Percentiles rank a stretch among this genome's conserved stretches.
These are phyloP conservation scores for Populus nigra DNA, from an alignment of 345 rosid species.

Conservation along the genomic window DNA sequence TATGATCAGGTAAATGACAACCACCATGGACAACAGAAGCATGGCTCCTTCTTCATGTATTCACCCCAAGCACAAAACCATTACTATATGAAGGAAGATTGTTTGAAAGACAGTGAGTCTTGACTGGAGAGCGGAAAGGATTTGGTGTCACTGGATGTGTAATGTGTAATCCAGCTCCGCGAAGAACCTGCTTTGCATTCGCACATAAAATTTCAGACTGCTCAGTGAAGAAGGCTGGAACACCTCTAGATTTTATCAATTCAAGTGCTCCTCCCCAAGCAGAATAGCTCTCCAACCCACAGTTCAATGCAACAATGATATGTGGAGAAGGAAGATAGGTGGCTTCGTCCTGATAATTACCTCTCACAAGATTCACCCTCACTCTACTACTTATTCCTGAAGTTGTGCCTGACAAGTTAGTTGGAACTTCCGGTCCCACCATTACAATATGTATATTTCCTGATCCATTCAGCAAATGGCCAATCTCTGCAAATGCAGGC, in stretches of 20 bases:
- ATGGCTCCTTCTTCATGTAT: conserved; percentile 20
- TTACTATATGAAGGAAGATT: conserved; percentile 47
- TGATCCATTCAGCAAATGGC: conserved; percentile 41
- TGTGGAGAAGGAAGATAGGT: conserved; percentile 48
- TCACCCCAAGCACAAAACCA: conserved; percentile 43
- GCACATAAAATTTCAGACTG: conserved; percentile 48
- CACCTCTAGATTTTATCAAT: conserved; percentile 29
- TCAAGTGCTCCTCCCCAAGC: conserved; percentile 52
- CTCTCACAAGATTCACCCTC: conserved; percentile 44
- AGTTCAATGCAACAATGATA: conserved; percentile 47
- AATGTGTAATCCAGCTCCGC: conserved; percentile 43
- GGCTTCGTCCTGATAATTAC: conserved; percentile 55
- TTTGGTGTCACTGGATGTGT: conserved; percentile 40
- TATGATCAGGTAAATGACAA: neutral
- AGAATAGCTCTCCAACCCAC: conserved; percentile 37
- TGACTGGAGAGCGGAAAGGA: conserved; percentile 40
- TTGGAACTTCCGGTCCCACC: conserved; percentile 50
- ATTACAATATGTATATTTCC: conserved; percentile 44
- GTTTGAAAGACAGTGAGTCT: conserved; percentile 24
- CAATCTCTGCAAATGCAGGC: conserved; percentile 44
- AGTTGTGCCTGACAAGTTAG: conserved; percentile 41
- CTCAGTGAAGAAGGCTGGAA: conserved; percentile 51
- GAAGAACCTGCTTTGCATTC: conserved; percentile 44
- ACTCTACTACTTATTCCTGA: conserved; percentile 43
- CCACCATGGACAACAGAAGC: neutral